Evolutionary conservation across 768 basidiomycete species (phyloP).

Genomic region (Rhodocollybia butyracea): DNA sequence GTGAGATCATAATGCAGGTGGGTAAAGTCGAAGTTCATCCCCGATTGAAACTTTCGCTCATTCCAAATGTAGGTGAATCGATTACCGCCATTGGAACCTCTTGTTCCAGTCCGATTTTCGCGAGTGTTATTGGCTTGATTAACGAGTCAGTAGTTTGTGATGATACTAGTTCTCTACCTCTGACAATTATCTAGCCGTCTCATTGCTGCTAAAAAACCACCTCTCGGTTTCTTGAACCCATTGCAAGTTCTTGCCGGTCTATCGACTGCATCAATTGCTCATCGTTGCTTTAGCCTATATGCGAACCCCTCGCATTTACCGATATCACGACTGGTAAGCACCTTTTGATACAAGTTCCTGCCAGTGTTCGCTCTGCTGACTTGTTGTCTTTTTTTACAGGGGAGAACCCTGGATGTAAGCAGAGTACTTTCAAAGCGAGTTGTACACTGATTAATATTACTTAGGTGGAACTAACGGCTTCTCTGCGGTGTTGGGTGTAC

Average conservation of each 20-base stretch:
- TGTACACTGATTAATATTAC: neutral
- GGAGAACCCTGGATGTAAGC: slow-evolving; percentile 38
- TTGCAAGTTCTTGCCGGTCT: slow-evolving; percentile 15
- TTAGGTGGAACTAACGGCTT: slow-evolving; percentile 26
- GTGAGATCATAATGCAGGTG: slow-evolving; percentile 20
- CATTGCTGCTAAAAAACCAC: slow-evolving; percentile 25
- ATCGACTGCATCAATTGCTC: neutral
- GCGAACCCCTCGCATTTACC: slow-evolving; percentile 29
- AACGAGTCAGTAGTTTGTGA: too few species aligned
- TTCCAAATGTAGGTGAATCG: slow-evolving; percentile 7
- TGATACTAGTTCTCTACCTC: too few species aligned
- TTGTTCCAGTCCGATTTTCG: slow-evolving; percentile 42
- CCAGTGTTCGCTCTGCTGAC: too few species aligned
- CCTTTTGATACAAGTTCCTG: too few species aligned
- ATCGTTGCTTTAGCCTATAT: slow-evolving; percentile 25
- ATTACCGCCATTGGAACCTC: slow-evolving; percentile 40
- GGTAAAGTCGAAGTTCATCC: neutral
- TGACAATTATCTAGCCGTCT: too few species aligned
- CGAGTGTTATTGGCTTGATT: slow-evolving; percentile 41
- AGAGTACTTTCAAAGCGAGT: slow-evolving; percentile 13
- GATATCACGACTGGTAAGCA: slow-evolving; percentile 44
- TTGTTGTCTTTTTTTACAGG: too few species aligned
- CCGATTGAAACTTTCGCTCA: slow-evolving; percentile 24
- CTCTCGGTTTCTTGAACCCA: slow-evolving; percentile 38
- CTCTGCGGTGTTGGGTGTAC: slow-evolving; percentile 29